Conservation (phyloP, 345 rosid species). For the Xanthoceras sorbifolium region DNA sequence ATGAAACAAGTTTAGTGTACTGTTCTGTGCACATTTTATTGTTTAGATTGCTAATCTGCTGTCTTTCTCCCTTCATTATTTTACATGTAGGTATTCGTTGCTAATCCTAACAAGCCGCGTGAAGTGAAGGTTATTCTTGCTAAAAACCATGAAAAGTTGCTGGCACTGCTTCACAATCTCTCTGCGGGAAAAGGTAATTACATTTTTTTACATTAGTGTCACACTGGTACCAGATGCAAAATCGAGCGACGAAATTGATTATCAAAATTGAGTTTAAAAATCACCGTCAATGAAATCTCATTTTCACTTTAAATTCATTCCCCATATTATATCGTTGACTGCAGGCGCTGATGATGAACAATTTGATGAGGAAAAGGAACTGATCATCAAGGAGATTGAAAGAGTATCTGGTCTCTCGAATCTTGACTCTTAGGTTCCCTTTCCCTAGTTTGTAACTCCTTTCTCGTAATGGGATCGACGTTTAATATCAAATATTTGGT, state of each 20-base stretch:
- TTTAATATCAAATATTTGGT: constrained; percentile 13
- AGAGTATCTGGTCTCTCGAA: constrained; percentile 49
- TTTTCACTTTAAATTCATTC: neutral
- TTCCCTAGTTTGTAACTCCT: neutral
- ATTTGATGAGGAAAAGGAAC: constrained; percentile 93
- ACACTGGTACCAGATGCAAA: neutral
- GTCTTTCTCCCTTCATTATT: neutral
- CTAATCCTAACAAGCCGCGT: constrained; percentile 94
- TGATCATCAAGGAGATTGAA: constrained; percentile 80
- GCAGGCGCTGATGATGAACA: constrained; percentile 87
- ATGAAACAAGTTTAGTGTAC: neutral
- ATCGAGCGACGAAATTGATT: neutral
- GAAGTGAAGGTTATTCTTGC: constrained; percentile 84
- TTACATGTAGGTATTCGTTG: constrained; percentile 76
- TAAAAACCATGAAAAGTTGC: constrained; percentile 74
- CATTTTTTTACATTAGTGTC: neutral
- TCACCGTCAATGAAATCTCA: neutral
- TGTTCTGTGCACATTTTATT: neutral
- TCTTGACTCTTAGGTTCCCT: constrained; percentile 33
- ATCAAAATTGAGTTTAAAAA: neutral
- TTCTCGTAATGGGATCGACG: neutral
- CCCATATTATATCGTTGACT: neutral
- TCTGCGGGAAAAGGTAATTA: constrained; percentile 76
- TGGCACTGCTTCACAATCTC: constrained; percentile 66
- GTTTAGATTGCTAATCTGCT: neutral